A percentile compares a stretch with the other conserved stretches of the same genome.
Conservation (phyloP, 345 rosid species). For the Geranium rotundifolium region DNA sequence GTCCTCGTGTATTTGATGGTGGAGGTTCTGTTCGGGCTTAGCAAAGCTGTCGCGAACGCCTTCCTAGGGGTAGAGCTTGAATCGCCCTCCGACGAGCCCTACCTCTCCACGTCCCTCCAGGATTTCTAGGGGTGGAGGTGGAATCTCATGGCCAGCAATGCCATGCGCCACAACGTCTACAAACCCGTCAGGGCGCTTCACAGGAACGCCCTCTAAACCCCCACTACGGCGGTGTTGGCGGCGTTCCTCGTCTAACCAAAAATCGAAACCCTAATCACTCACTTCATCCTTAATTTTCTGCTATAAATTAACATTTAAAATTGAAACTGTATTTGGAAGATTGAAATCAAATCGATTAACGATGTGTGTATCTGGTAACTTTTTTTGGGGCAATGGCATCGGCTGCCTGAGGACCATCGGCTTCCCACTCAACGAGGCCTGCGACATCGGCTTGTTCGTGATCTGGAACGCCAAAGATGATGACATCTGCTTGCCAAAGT, state of each 20-base stretch:
- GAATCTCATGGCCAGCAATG: conserved; percentile 39
- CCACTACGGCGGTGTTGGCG: conserved; percentile 12
- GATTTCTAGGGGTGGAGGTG: conserved; percentile 50
- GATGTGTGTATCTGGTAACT: no score
- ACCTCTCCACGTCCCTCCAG: conserved; percentile 41
- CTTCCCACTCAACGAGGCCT: conserved; percentile 36
- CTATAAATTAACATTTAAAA: no score
- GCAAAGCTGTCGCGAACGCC: conserved; percentile 12
- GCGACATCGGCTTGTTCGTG: no score
- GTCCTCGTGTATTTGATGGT: conserved; percentile 16
- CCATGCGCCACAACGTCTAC: conserved; percentile 33
- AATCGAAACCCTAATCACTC: conserved; percentile 68
- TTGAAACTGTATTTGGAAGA: no score
- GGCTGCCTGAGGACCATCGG: conserved; percentile 56
- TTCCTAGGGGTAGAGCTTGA: conserved; percentile 21
- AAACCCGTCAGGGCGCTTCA: conserved; percentile 12
- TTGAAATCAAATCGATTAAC: no score
- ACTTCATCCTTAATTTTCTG: conserved; percentile 67
- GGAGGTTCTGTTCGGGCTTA: conserved; percentile 13
- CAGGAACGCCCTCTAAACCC: no score
- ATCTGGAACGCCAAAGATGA: conserved; percentile 55
- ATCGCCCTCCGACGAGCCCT: conserved; percentile 30
- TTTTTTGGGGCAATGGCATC: conserved; percentile 90
- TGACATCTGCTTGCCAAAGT: conserved; percentile 29
- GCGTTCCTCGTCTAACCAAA: no score